These are phyloP conservation scores for Ophiosphaerella narmari DNA, from an alignment of 2,329 filamentous ascomycete genomes.

Conservation along the genomic window DNA sequence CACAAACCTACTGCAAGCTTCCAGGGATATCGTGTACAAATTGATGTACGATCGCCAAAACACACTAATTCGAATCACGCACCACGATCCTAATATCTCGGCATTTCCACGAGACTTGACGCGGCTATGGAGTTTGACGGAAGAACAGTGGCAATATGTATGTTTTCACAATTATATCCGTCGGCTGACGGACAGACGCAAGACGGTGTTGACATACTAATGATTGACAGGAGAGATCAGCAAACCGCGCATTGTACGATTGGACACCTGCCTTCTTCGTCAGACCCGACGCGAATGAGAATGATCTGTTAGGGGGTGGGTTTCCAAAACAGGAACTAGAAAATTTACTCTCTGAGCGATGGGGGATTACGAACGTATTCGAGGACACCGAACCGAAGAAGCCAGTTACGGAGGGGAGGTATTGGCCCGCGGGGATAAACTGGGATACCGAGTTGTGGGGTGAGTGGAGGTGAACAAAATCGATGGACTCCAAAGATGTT, in stretches of 20 bases:
- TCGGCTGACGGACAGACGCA: neutral
- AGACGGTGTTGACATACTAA: neutral
- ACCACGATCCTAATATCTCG: conserved; percentile 18
- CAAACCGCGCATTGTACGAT: neutral
- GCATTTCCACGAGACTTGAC: conserved; percentile 24
- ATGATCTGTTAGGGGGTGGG: neutral
- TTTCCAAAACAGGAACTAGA: neutral
- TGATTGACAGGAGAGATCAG: conserved; percentile 7
- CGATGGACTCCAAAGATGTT: too few species aligned
- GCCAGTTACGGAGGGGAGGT: conserved; percentile 8
- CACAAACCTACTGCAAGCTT: conserved; percentile 21
- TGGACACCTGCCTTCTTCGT: conserved; percentile 3
- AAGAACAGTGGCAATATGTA: conserved; percentile 27
- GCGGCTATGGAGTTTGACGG: conserved; percentile 14
- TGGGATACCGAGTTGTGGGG: too few species aligned
- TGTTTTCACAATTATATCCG: neutral
- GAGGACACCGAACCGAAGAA: conserved; percentile 1
- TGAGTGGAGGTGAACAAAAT: too few species aligned
- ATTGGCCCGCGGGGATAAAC: conserved; percentile 9
- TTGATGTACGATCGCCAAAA: conserved; percentile 18
- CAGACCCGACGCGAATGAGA: neutral
- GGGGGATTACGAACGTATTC: conserved; percentile 7
- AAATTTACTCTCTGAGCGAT: conserved; percentile 10
- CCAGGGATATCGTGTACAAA: conserved; percentile 21
- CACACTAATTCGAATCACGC: conserved; percentile 18